Evolutionary conservation across 2,329 filamentous ascomycete species (phyloP), one percentile per base, ranked within the genome.

Genomic region (Fusarium paranaense): DNA sequence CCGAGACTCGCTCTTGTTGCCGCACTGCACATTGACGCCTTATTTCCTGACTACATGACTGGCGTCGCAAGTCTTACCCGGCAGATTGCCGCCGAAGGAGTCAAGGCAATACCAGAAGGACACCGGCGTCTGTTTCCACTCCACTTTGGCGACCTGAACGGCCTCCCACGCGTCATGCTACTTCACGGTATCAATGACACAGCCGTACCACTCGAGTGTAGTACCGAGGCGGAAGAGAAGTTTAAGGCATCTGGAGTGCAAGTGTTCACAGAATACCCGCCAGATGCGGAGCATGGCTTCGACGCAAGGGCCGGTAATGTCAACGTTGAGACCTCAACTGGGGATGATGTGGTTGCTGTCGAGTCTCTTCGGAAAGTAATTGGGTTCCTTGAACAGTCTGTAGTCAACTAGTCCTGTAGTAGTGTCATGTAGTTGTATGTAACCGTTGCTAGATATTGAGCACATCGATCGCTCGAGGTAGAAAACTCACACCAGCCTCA

Each of bases 21-120:
- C 2, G 75, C 75, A 10, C 50, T 77, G 0, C 75, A 78, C 5
- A 42, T 78, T 2, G 73, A 78, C 2, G 75, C 69, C 0, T 35
- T 76, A 0, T 73, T 75, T 25, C 73, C 70, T 4, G 75, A 77
- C 11, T 77, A 77, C n/a, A 72, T 77, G n/a, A 72, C 73, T 1
- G 75, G 75, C 0, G 2, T 75, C 1, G n/a, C 63, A 0, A 73
- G 73, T 0, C 58, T 77, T 0, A 60, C 67, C 10, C 66, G 42
- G 0, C 50, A 62, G 3, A 69, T 78, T 2, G 64, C 71, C 8
- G 66, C 11, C 6, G 57, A 67, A 16, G 75, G 73, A 2, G 16
- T 42, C 1, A 58, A 59, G 1, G 67, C 66, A 2, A 73, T 78
- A 4, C 67, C 71, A 4, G 45, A 72, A 16, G 50, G 66, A 6